These are phyloP conservation scores for Tetrahymena thermophila DNA, from an alignment of 73 alveolate species.

Conservation along the genomic window DNA sequence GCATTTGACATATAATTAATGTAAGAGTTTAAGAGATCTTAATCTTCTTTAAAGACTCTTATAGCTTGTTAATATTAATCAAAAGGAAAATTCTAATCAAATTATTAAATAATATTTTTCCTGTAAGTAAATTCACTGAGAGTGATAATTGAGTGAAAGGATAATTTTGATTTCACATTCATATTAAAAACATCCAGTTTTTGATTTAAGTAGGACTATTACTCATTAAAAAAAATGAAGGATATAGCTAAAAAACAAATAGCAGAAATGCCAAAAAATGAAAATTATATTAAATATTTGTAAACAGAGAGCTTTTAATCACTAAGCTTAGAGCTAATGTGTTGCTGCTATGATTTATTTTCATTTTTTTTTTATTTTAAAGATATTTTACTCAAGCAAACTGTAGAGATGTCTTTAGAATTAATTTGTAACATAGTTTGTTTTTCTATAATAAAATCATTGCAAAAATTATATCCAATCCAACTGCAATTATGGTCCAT, in stretches of 20 bases:
- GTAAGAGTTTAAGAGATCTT: not conserved
- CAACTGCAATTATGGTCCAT: not conserved
- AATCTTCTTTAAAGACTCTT: not conserved
- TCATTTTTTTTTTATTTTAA: too few relatives aligned
- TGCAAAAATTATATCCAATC: not conserved
- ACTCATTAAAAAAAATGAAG: not conserved
- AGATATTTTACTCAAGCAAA: not conserved
- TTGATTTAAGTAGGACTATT: not conserved
- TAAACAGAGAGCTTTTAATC: not conserved
- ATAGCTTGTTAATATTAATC: not conserved
- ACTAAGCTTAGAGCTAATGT: not conserved
- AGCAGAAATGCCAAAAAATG: not conserved
- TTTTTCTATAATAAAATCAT: not conserved
- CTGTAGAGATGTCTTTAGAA: not conserved
- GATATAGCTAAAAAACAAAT: not conserved
- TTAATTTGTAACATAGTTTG: not conserved
- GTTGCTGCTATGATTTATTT: too few relatives aligned
- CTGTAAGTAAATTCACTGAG: not conserved
- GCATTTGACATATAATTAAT: not conserved
- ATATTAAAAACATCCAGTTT: not conserved
- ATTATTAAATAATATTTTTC: not conserved
- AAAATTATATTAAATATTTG: too few relatives aligned
- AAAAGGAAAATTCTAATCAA: not conserved
- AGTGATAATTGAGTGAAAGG: not conserved
- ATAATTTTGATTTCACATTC: not conserved